These are phyloP conservation scores for Setaria viridis DNA, from an alignment of 202 grass and related monocot genomes.

Conservation along the genomic window DNA sequence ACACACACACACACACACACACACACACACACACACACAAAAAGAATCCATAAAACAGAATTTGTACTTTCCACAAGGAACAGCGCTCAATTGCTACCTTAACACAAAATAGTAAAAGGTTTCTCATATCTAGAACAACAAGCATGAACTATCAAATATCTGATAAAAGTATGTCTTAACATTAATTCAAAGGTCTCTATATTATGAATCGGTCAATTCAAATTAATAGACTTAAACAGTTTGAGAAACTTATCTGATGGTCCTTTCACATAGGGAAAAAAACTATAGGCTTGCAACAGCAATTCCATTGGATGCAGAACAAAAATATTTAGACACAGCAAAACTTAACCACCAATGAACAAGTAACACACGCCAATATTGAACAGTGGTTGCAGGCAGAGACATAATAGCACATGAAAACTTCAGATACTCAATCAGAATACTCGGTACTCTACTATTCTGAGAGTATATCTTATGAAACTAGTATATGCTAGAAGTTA, in stretches of 20 bases:
- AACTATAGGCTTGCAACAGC: slow-evolving; percentile 1
- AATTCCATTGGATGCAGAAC: slow-evolving; percentile 21
- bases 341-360: slow-evolving; percentile 28
- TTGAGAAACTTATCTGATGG: slow-evolving; percentile 35
- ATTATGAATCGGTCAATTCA: slow-evolving; percentile 24
- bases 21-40: neutral
- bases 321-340: slow-evolving; percentile 21
- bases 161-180: neutral
- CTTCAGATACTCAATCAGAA: neutral
- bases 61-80: neutral
- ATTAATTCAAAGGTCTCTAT: neutral
- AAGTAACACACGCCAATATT: slow-evolving; percentile 5
- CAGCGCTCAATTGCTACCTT: neutral
- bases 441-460: neutral
- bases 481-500: slow-evolving; percentile 22
- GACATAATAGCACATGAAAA: slow-evolving; percentile 15
- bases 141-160: neutral
- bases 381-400: slow-evolving; percentile 26
- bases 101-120: slow-evolving; percentile 14
- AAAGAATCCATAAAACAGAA: neutral
- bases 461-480: slow-evolving; percentile 2
- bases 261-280: neutral
- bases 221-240: slow-evolving; percentile 31
- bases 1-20: neutral
- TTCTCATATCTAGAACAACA: neutral